Base-by-base conservation (phyloP, 805 yeast species). In the Candida orba region DNA sequence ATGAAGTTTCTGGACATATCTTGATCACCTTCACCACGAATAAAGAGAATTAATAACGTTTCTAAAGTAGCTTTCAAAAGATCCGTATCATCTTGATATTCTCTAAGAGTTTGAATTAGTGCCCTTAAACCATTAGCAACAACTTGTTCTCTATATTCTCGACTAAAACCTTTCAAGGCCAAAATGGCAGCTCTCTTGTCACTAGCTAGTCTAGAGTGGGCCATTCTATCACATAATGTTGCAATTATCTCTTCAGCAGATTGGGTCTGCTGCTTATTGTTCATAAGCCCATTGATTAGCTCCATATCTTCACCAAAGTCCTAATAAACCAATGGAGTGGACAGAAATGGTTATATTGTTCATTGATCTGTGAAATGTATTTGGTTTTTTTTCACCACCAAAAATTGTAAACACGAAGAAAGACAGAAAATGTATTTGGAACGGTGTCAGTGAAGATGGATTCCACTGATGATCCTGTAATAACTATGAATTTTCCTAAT, bases 141-240 rank as follows among this genome's bases (percentile, higher is more conserved):
- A 2, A 93, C 97, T 2, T 82, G 71, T 62, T 93, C 99, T 48
- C 99, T 69, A 60, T 83, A 88, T 53, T 88, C 87, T 44, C 97
- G 72, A 47, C 95, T 79, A 60, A 88, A 89, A 35, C 95, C 85
- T 58, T 91, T 90, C 49, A 93, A 68, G 0, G 95, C 91, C 32
- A 91, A 70, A 4, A 91, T 85, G 0, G 98, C 98, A 2, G 96
- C 91, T 42, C 95, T 69, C 49, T 97, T 72, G 64, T 93, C 99
- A 25, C 84, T 79, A 3, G 93, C 72, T 49, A 85, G 64, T 0
- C 84, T 82, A 4, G 97, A 81, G 64, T 93, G 88, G 36, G 80
- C 77, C 43, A 91, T 74, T 35, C 98, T 71, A 59, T 95, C 96
- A 52, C 96, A 86, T 36, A 93, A 69, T 6, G 93, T 87, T 6